Evolutionary conservation across 83 land plant genomes (phyloP).

Genomic region (Larix sibirica): DNA sequence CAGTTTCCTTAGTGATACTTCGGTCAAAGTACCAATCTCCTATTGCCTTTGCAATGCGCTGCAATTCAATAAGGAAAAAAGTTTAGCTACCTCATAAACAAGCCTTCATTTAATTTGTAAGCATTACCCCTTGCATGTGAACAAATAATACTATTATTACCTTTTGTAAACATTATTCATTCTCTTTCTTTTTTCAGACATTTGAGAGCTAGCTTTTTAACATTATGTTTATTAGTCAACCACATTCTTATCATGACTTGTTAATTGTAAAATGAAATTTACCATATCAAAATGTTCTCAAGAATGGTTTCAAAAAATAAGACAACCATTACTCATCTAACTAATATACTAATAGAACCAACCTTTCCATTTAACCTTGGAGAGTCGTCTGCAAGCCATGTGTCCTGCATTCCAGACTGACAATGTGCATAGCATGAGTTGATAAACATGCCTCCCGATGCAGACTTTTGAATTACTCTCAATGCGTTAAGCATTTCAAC

Average conservation of each 20-base stretch:
- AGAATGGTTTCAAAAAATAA: neutral
- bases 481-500: conserved; percentile 39
- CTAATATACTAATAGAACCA: neutral
- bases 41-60: conserved; percentile 41
- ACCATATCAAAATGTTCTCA: neutral
- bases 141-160: neutral
- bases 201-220: no score
- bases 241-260: no score
- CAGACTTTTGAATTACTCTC: conserved; percentile 21
- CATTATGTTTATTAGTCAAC: no score
- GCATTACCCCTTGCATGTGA: neutral
- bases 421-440: conserved; percentile 73
- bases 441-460: conserved; percentile 48
- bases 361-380: conserved; percentile 46
- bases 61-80: conserved; percentile 8
- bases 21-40: conserved; percentile 45
- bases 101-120: neutral
- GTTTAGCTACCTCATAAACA: neutral
- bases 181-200: no score
- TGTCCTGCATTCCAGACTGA: conserved; percentile 57
- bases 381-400: conserved; percentile 45
- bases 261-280: neutral
- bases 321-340: neutral
- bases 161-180: neutral
- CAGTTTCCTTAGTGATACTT: conserved; percentile 17